Conservation (phyloP, 1,284 basidiomycete genomes). For the Acaromyces ingoldii region DNA sequence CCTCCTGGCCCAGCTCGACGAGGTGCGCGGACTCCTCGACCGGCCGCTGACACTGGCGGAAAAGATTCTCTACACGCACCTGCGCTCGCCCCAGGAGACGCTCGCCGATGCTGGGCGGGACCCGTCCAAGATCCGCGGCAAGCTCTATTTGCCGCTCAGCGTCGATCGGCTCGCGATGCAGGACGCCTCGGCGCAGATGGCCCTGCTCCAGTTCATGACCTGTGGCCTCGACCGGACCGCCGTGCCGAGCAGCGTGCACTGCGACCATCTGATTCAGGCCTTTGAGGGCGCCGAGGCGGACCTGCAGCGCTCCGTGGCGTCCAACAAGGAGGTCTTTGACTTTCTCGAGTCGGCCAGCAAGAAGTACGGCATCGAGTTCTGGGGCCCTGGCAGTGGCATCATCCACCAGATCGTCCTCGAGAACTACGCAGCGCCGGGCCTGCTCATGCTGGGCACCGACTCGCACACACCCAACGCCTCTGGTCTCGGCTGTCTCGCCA, state of each 20-base stretch:
- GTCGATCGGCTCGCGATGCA: slow-evolving; percentile 98
- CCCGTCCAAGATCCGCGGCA: slow-evolving; percentile 63
- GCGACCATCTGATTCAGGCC: slow-evolving; percentile 68
- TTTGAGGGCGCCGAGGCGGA: slow-evolving; percentile 74
- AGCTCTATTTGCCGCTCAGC: slow-evolving; percentile 80
- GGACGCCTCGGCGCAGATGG: slow-evolving; percentile 99
- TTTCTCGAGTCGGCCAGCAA: slow-evolving; percentile 89
- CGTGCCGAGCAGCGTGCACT: slow-evolving; percentile 86
- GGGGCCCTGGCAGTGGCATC: slow-evolving; percentile 77
- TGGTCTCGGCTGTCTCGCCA: slow-evolving; percentile 94
- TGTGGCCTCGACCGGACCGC: slow-evolving; percentile 79
- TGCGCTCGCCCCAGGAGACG: slow-evolving; percentile 67
- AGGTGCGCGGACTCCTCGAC: slow-evolving; percentile 69
- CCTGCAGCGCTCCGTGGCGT: slow-evolving; percentile 74
- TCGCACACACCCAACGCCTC: slow-evolving; percentile 98
- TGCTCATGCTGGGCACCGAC: slow-evolving; percentile 65
- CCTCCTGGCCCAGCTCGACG: slow-evolving; percentile 69
- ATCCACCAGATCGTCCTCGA: slow-evolving; percentile 99
- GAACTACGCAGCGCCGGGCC: slow-evolving; percentile 75
- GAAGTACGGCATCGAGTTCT: slow-evolving; percentile 83
- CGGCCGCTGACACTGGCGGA: slow-evolving; percentile 87
- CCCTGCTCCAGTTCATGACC: slow-evolving; percentile 97
- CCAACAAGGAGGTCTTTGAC: slow-evolving; percentile 95
- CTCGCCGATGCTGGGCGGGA: slow-evolving; percentile 63
- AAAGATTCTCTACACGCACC: slow-evolving; percentile 95